Conservation (phyloP, 2,329 filamentous ascomycete genomes). For the Akanthomyces lecanii region DNA sequence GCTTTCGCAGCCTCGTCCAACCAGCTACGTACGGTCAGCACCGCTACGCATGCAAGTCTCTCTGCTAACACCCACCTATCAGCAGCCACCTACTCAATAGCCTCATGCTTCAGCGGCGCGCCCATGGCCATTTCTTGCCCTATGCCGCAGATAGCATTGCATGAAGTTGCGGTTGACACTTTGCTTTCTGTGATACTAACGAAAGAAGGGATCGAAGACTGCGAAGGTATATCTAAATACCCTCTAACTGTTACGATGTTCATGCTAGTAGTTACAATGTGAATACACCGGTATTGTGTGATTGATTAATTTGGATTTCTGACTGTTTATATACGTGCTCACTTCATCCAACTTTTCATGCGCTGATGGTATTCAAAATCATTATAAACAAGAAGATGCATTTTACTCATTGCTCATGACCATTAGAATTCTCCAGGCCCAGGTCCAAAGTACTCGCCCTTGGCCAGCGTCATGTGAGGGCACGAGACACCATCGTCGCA, state of each 20-base stretch:
- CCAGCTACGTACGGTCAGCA: not conserved
- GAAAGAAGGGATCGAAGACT: not conserved
- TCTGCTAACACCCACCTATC: not conserved
- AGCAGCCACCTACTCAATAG: not conserved
- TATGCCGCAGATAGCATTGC: not conserved
- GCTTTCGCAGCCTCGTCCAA: too few relatives aligned
- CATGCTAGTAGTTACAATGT: too few relatives aligned
- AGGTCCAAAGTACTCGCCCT: constrained; percentile 28
- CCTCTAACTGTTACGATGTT: too few relatives aligned
- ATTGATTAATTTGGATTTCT: not conserved
- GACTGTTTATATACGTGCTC: not conserved
- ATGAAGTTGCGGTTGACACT: not conserved
- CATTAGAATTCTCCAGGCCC: constrained; percentile 16
- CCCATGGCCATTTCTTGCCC: not conserved
- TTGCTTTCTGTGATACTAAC: not conserved
- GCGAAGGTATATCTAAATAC: too few relatives aligned
- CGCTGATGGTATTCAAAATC: constrained; percentile 1
- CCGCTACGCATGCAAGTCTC: not conserved
- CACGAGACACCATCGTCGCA: constrained; percentile 35
- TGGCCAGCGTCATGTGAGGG: constrained; percentile 14
- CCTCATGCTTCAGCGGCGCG: not conserved
- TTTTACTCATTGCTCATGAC: not conserved
- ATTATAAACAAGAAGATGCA: not conserved
- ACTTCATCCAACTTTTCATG: not conserved
- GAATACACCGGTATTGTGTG: too few relatives aligned